A percentile compares a stretch with the other conserved stretches of the same genome.
These are phyloP conservation scores for Cystobasidium tubakii DNA, from an alignment of 768 basidiomycete genomes.

Conservation along the genomic window DNA sequence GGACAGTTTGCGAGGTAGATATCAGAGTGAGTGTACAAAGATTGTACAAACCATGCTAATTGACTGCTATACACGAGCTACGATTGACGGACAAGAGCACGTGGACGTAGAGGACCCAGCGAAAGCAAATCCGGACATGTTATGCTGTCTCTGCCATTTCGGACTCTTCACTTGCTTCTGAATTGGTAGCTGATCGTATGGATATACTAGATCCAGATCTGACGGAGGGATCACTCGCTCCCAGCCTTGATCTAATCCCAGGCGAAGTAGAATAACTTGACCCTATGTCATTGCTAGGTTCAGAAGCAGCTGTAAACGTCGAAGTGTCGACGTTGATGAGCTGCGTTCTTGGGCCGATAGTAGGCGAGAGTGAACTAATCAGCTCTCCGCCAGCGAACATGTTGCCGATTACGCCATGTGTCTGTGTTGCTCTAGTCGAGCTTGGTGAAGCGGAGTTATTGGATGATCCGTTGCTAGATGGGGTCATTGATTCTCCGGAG, in stretches of 20 bases:
- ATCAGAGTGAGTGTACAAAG: too few species aligned
- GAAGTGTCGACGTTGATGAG: slow-evolving; percentile 25
- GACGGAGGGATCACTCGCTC: background rate
- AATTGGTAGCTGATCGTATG: background rate
- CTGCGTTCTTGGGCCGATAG: background rate
- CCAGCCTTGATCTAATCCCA: background rate
- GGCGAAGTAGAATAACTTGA: background rate
- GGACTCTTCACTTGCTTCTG: slow-evolving; percentile 3
- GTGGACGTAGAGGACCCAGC: too few species aligned
- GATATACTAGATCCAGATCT: slow-evolving; percentile 10
- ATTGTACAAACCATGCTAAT: too few species aligned
- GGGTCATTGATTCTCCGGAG: background rate
- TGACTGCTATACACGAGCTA: too few species aligned
- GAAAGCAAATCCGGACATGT: too few species aligned
- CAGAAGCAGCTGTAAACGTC: slow-evolving; percentile 5
- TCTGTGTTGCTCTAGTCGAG: background rate
- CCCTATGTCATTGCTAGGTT: background rate
- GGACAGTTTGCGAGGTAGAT: too few species aligned
- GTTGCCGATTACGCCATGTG: background rate
- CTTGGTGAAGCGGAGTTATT: background rate
- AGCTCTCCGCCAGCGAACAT: background rate
- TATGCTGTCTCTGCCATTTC: background rate
- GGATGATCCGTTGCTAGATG: background rate
- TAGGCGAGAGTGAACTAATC: background rate
- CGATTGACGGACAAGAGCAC: too few species aligned